These are phyloP conservation scores for Kodamaea fungicola DNA, from an alignment of 1,139 yeast genomes.

Conservation along the genomic window DNA sequence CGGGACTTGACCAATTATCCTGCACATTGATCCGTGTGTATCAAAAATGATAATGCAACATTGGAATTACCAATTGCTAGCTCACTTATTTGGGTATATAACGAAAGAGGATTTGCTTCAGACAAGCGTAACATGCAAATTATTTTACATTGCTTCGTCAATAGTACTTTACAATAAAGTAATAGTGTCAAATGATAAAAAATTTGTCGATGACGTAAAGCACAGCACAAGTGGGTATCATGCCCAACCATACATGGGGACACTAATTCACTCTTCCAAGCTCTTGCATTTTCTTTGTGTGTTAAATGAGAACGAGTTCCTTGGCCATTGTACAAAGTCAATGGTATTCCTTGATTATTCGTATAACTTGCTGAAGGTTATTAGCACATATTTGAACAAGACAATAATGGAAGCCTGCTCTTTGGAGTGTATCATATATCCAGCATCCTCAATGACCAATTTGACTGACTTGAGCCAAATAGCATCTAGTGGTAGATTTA, in stretches of 20 bases:
- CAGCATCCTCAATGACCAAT: slow-evolving; percentile 1
- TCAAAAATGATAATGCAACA: too few relatives aligned
- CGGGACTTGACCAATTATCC: too few relatives aligned
- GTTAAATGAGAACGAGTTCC: slow-evolving; percentile 10
- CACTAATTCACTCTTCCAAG: slow-evolving; percentile 13
- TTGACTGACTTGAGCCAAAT: slow-evolving; percentile 1
- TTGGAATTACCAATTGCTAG: background rate
- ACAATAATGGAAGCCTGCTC: slow-evolving; percentile 1
- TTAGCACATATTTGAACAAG: slow-evolving; percentile 4
- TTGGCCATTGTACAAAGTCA: slow-evolving; percentile 12
- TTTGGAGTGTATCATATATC: slow-evolving; percentile 4
- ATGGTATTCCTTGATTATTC: slow-evolving; percentile 11
- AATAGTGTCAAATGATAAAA: slow-evolving; percentile 13
- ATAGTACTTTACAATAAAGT: slow-evolving; percentile 16
- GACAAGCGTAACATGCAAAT: slow-evolving; percentile 13
- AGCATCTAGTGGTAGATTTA: background rate
- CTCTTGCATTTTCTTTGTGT: slow-evolving; percentile 11
- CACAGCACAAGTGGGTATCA: slow-evolving; percentile 7
- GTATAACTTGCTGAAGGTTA: slow-evolving; percentile 4
- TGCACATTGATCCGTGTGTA: too few relatives aligned
- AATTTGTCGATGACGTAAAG: slow-evolving; percentile 9
- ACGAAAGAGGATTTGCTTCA: slow-evolving; percentile 16
- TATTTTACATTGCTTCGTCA: slow-evolving; percentile 18
- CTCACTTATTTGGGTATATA: slow-evolving; percentile 7
- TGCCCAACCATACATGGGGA: slow-evolving; percentile 15